Evolutionary conservation across 345 rosid genomes (phyloP).

Genomic region (Bruguiera gymnorhiza): DNA sequence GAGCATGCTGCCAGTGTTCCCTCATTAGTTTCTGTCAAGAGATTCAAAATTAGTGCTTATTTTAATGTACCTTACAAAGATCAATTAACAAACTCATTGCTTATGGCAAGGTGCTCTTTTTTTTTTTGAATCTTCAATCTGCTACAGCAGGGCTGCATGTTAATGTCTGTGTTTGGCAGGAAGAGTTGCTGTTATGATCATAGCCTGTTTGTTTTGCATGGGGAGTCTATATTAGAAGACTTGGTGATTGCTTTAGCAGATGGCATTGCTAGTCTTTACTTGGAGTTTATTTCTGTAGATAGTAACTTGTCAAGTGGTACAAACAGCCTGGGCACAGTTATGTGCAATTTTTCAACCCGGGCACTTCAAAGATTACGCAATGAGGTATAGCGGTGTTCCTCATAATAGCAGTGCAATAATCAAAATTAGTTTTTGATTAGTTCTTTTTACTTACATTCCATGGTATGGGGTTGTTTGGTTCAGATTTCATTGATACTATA

Average conservation of each 20-base stretch:
- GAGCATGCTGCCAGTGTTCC: too few relatives aligned
- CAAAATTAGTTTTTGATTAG: too few relatives aligned
- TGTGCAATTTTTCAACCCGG: conserved; percentile 81
- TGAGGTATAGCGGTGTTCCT: conserved; percentile 45
- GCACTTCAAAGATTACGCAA: conserved; percentile 85
- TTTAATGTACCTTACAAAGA: too few relatives aligned
- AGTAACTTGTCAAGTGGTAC: conserved; percentile 63
- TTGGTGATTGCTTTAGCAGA: conserved; percentile 79
- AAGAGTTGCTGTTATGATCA: conserved; percentile 49
- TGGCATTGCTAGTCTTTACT: conserved; percentile 71
- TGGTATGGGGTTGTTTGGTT: not conserved
- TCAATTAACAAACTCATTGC: too few relatives aligned
- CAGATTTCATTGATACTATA: not conserved
- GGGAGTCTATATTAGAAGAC: conserved; percentile 81
- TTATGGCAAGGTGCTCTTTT: too few relatives aligned
- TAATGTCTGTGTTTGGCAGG: conserved; percentile 33
- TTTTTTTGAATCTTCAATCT: too few relatives aligned
- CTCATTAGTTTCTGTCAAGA: too few relatives aligned
- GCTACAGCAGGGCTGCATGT: too few relatives aligned
- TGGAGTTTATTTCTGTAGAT: conserved; percentile 93
- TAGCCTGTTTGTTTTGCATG: conserved; percentile 53
- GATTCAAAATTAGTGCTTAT: too few relatives aligned
- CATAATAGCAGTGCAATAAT: not conserved
- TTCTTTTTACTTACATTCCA: not conserved
- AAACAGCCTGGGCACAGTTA: conserved; percentile 45